Percentiles rank a stretch among this genome's conserved stretches.
Evolutionary conservation across 2,329 filamentous ascomycete species (phyloP).

Genomic region (Monilinia aucupariae): DNA sequence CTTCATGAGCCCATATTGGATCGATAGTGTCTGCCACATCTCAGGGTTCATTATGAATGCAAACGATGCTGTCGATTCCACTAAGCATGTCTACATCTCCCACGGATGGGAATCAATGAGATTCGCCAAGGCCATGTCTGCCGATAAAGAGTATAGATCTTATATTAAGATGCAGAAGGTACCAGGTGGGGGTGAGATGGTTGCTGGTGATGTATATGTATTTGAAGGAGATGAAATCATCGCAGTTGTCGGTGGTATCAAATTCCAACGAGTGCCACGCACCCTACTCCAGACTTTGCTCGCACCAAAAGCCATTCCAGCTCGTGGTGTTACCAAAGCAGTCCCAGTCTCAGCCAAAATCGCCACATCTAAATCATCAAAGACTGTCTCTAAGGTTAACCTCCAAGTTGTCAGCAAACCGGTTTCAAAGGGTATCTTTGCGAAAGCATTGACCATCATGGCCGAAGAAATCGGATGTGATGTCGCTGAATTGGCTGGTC

Average conservation of each 20-base stretch:
- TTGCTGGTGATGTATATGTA: conserved; percentile 37
- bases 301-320: conserved; percentile 11
- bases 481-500: conserved; percentile 50
- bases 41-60: conserved; percentile 58
- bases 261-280: conserved; percentile 18
- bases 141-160: conserved; percentile 24
- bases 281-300: conserved; percentile 16
- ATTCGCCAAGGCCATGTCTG: conserved; percentile 23
- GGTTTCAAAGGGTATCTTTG: conserved; percentile 17
- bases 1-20: conserved; percentile 53
- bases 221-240: conserved; percentile 36
- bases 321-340: background rate
- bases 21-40: conserved; percentile 54
- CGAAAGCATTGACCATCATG: conserved; percentile 48
- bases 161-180: conserved; percentile 34
- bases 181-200: conserved; percentile 31
- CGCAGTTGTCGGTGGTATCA: conserved; percentile 34
- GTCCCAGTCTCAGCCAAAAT: background rate
- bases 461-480: conserved; percentile 51
- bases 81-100: conserved; percentile 29
- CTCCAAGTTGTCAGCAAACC: conserved; percentile 29
- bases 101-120: conserved; percentile 30
- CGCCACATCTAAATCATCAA: background rate
- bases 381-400: background rate
- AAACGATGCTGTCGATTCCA: conserved; percentile 35